Conservation (phyloP, 2,329 filamentous ascomycete genomes). For the Pseudocercospora macadamiae region DNA sequence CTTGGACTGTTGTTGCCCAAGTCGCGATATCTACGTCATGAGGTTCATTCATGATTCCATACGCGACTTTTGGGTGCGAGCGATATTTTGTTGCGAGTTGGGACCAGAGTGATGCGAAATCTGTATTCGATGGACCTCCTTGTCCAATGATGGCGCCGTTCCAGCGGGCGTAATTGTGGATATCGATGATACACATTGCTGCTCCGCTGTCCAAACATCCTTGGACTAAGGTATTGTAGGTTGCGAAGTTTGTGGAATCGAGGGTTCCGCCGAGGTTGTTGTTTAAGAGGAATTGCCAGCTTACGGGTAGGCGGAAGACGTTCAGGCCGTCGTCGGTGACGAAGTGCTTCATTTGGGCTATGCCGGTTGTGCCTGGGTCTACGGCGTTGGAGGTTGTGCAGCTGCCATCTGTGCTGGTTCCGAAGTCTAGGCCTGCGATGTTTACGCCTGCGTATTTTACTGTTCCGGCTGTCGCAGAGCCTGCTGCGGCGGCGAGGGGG, state of each 20-base stretch:
- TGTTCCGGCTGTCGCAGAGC: slow-evolving; percentile 26
- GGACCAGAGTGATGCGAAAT: slow-evolving; percentile 63
- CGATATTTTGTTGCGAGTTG: slow-evolving; percentile 61
- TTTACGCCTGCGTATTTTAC: slow-evolving; percentile 38
- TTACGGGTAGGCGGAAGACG: slow-evolving; percentile 59
- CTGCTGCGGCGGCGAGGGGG: slow-evolving; percentile 25
- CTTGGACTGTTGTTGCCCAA: slow-evolving; percentile 66
- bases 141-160: slow-evolving; percentile 67
- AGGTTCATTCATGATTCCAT: slow-evolving; percentile 72
- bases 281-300: slow-evolving; percentile 35
- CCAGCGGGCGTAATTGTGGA: slow-evolving; percentile 44
- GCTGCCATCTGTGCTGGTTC: slow-evolving; percentile 44
- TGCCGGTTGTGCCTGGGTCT: slow-evolving; percentile 38
- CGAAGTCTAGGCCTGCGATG: slow-evolving; percentile 41
- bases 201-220: slow-evolving; percentile 42
- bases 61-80: slow-evolving; percentile 57
- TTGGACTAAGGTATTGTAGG: slow-evolving; percentile 36
- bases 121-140: slow-evolving; percentile 62
- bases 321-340: slow-evolving; percentile 58
- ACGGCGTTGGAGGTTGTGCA: slow-evolving; percentile 39
- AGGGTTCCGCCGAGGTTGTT: slow-evolving; percentile 34
- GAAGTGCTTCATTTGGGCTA: slow-evolving; percentile 60
- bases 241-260: slow-evolving; percentile 30
- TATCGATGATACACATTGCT: slow-evolving; percentile 36
- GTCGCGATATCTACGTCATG: slow-evolving; percentile 50